Evolutionary conservation across 768 basidiomycete genomes (phyloP), one percentile per base, ranked within the genome.

Genomic region (Lactifluus pinguis): DNA sequence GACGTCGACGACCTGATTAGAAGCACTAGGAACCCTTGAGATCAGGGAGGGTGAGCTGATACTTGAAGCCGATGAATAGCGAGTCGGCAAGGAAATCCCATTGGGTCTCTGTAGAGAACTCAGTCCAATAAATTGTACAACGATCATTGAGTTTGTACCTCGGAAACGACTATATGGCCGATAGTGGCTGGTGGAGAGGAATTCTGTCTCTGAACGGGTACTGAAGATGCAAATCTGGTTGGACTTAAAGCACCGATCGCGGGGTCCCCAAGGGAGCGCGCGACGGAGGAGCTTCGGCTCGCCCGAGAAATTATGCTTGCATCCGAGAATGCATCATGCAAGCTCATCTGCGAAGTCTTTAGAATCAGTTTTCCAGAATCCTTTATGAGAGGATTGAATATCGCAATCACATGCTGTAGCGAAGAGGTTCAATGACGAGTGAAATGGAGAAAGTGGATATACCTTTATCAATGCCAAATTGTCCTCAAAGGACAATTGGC

Each of bases 401-500:
- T 59, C 41, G 55, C 44, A 53, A 60, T 58, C 57, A 65, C 58
- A 59, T 67, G 64, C 64, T 67, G 39, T 47, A 50, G 65, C 57
- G 13, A 38, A 32, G 15, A 52, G 54, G 44, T 32, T 47, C 8
- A 52, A 53, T 11, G 32, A 32, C 5, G 19, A 25, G 13, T 30
- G 17, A 30, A 34, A 41, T 49, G 11, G 19, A 10, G 15, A 32
- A 29, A 19, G 47, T 5, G 25, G 17, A 54, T 73, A 57, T 59
- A 79, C 79, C 51, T 73, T 65, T 60, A 73, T 69, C 60, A 75
- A 72, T 2, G 71, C 70, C 48, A 71, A 71, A 29, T 72, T 68
- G 58, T 78, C 75, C 49, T 69, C 62, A 58, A 79, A 80, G 34
- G 78, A 76, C 49, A 73, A 53, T n/a, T 69, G 66, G 54, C 80